Conservation (phyloP, 495 filamentous ascomycete species). For the Podospora didyma region DNA sequence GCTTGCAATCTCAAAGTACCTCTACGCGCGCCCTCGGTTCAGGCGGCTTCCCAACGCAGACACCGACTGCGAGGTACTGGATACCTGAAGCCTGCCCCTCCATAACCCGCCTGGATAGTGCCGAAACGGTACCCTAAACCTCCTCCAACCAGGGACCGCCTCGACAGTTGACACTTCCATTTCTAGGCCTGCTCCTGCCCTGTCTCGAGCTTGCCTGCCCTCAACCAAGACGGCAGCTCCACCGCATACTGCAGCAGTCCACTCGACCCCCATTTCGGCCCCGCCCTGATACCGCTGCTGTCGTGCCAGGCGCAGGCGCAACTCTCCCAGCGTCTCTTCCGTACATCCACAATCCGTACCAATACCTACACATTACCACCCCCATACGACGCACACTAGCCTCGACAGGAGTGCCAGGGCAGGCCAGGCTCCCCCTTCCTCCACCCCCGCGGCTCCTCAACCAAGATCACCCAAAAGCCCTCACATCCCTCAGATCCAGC, state of each 20-base stretch:
- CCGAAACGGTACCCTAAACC: neutral
- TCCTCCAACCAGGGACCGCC: neutral
- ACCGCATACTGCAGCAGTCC: neutral
- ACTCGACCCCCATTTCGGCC: neutral
- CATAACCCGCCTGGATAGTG: neutral
- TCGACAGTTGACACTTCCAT: no score
- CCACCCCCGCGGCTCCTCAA: neutral
- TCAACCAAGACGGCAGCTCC: no score
- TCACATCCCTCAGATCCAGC: constrained; percentile 17
- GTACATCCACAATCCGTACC: no score
- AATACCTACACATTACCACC: neutral
- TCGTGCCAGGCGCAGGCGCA: no score
- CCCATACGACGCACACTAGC: neutral
- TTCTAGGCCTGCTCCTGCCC: no score
- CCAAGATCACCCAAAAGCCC: constrained; percentile 15
- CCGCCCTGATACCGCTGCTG: neutral
- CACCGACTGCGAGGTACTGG: constrained; percentile 14
- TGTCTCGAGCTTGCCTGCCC: no score
- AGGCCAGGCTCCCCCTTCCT: neutral
- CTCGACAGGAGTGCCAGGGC: neutral
- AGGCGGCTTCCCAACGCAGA: constrained; percentile 21
- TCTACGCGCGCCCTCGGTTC: constrained; percentile 11
- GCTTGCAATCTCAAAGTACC: constrained; percentile 14
- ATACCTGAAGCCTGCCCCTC: no score
- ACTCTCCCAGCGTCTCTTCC: no score